phyloP scores from a whole-genome alignment of 441 rosid species.

The Pelargonium fulgidum region DNA sequence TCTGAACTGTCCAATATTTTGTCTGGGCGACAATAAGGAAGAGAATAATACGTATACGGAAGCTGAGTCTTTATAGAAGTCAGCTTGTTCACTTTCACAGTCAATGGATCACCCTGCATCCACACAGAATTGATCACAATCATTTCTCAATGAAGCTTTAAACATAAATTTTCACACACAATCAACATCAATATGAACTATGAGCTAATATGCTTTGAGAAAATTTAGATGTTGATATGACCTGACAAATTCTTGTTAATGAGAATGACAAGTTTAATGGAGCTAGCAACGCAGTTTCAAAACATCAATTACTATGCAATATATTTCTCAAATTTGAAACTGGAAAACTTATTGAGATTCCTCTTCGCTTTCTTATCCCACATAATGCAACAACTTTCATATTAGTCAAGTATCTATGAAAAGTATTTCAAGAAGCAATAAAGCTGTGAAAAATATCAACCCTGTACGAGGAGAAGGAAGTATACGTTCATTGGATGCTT shows the following conservation, averaged over 20 bases:
- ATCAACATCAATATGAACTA: background rate
- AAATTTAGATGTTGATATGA: background rate
- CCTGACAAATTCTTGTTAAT: background rate
- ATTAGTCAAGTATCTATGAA: background rate
- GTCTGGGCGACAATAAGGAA: slow-evolving; percentile 43
- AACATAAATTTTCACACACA: background rate
- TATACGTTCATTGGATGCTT: background rate
- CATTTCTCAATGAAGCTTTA: background rate
- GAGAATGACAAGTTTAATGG: background rate
- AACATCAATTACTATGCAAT: background rate
- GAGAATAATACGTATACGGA: slow-evolving; percentile 54
- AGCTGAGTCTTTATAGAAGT: slow-evolving; percentile 61
- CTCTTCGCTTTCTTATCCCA: background rate
- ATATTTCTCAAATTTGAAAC: background rate
- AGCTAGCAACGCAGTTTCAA: background rate
- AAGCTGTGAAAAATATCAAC: background rate
- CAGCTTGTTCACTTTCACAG: slow-evolving; percentile 61
- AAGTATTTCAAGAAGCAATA: background rate
- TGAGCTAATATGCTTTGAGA: background rate
- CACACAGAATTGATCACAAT: slow-evolving; percentile 11
- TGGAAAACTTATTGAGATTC: background rate
- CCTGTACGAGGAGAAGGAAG: background rate
- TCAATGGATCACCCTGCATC: slow-evolving; percentile 45
- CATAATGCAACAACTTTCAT: background rate
- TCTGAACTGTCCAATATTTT: slow-evolving; percentile 57